Evolutionary conservation across 257 asterid species (phyloP).

Genomic region (Marsdenia floribunda): DNA sequence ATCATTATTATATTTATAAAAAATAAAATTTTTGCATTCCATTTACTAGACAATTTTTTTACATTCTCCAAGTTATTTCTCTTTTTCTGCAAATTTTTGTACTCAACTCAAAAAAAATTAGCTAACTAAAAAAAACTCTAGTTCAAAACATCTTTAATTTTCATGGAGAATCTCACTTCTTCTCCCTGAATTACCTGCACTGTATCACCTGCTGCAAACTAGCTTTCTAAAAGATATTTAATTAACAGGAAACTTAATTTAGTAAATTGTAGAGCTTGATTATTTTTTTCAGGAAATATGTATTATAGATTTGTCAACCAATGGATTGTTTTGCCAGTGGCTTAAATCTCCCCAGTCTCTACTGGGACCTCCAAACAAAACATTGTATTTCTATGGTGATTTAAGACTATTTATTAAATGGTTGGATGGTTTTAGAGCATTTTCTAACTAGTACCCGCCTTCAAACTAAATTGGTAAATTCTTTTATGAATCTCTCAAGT

Average conservation of each 20-base stretch:
- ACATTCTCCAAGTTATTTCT: no score
- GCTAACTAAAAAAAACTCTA: no score
- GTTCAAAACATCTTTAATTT: no score
- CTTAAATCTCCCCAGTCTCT: neutral
- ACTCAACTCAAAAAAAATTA: no score
- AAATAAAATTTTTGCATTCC: no score
- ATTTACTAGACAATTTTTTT: no score
- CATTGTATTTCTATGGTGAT: neutral
- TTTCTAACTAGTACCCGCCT: neutral
- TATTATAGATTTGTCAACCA: no score
- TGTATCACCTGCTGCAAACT: neutral
- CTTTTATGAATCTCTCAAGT: neutral
- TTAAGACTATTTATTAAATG: neutral
- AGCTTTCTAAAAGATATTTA: neutral
- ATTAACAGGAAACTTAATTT: neutral
- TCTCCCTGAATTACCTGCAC: neutral
- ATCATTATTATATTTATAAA: no score
- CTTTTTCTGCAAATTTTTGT: no score
- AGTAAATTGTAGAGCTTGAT: neutral
- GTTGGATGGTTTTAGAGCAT: neutral
- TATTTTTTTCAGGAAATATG: neutral
- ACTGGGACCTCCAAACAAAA: no score
- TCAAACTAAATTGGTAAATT: neutral
- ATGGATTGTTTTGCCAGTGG: no score
- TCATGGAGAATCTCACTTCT: neutral